Conservation (phyloP, 148 eudicot genomes). For the Fagopyrum tataricum region DNA sequence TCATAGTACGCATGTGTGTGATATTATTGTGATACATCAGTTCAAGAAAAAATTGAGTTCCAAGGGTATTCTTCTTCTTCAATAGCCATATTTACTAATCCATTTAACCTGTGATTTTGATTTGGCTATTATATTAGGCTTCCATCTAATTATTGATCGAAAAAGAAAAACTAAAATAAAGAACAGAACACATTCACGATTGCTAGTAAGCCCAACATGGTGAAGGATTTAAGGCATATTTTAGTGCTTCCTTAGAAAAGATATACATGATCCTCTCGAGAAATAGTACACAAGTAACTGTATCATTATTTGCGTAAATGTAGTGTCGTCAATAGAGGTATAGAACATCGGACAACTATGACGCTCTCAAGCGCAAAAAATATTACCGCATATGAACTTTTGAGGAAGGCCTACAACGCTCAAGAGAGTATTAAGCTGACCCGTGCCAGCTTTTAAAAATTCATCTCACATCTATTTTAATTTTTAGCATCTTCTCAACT, state of each 20-base stretch:
- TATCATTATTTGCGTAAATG: background rate
- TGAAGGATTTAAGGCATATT: background rate
- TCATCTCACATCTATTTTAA: background rate
- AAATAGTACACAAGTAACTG: background rate
- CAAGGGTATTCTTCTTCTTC: background rate
- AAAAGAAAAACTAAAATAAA: background rate
- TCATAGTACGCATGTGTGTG: background rate
- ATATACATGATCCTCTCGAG: background rate
- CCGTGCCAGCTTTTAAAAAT: background rate
- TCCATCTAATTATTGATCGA: background rate
- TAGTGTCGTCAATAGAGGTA: background rate
- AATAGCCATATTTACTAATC: background rate
- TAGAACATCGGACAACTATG: background rate
- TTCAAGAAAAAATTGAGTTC: background rate
- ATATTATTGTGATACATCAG: background rate
- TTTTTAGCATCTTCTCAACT: background rate
- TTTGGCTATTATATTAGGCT: background rate
- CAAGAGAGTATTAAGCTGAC: background rate
- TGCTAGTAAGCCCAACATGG: background rate
- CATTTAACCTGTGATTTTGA: background rate
- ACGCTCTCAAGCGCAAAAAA: background rate
- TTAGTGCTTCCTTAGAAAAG: background rate
- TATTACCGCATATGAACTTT: background rate
- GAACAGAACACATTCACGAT: background rate
- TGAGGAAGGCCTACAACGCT: background rate